These are phyloP conservation scores for Fraxinus pennsylvanica DNA, from an alignment of 257 asterid genomes.

Conservation along the genomic window DNA sequence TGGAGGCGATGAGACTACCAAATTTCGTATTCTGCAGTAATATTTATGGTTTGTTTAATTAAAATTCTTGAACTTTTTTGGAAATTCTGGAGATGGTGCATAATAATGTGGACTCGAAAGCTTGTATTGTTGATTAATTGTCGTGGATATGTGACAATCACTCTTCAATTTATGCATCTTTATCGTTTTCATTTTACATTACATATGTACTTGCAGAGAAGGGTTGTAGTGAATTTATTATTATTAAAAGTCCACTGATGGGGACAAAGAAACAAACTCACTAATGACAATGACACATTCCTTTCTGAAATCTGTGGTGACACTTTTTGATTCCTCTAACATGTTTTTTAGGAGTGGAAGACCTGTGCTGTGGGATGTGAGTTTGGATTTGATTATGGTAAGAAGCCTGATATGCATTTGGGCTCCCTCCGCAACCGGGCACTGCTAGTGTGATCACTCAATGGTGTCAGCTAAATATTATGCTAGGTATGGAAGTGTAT, in stretches of 20 bases:
- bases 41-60: too few species aligned
- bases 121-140: neutral
- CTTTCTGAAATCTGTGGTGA: neutral
- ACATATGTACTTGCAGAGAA: slow-evolving; percentile 17
- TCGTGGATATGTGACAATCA: neutral
- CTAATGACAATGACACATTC: slow-evolving; percentile 6
- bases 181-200: slow-evolving; percentile 5
- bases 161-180: neutral
- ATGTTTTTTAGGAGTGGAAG: slow-evolving; percentile 59
- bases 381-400: slow-evolving; percentile 43
- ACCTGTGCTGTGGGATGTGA: slow-evolving; percentile 77
- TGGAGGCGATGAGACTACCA: too few species aligned
- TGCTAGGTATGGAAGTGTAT: slow-evolving; percentile 30
- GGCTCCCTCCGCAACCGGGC: slow-evolving; percentile 47
- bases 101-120: neutral
- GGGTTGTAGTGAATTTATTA: slow-evolving; percentile 9
- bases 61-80: too few species aligned
- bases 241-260: neutral
- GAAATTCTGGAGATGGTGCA: neutral
- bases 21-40: too few species aligned
- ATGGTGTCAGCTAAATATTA: slow-evolving; percentile 90
- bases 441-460: slow-evolving; percentile 67
- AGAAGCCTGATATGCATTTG: slow-evolving; percentile 68
- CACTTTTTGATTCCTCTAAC: slow-evolving; percentile 17
- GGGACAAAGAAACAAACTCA: neutral